Conservation (phyloP, 2,329 filamentous ascomycete species). For the Lasiodiplodia gonubiensis region DNA sequence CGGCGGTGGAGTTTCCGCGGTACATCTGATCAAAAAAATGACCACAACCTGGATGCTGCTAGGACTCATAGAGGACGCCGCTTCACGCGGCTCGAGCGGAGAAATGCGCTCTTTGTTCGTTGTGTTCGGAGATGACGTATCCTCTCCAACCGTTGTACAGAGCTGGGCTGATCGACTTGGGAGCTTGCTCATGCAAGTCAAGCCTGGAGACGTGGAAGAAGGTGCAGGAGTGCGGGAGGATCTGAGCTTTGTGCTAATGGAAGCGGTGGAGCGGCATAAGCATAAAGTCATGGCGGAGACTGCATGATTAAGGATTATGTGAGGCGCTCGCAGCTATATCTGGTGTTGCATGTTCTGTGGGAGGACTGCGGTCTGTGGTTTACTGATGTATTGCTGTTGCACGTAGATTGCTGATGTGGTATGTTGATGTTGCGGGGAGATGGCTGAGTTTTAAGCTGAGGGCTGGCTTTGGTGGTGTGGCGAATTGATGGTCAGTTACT, state of each 20-base stretch:
- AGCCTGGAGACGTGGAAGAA: background rate
- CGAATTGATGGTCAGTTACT: background rate
- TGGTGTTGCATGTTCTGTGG: background rate
- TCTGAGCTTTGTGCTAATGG: slow-evolving; percentile 3
- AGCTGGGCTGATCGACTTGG: background rate
- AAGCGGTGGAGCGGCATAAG: background rate
- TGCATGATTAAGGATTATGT: background rate
- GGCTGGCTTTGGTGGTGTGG: background rate
- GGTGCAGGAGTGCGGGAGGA: background rate
- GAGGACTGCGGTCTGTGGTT: background rate
- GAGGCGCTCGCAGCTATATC: background rate
- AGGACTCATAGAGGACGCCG: background rate
- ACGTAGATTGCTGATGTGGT: background rate
- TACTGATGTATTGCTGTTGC: background rate
- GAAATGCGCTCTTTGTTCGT: background rate
- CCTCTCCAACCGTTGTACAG: background rate
- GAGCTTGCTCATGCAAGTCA: background rate
- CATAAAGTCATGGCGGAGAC: background rate
- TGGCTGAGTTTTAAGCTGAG: background rate
- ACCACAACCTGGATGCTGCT: background rate
- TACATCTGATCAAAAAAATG: background rate
- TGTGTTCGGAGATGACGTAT: background rate
- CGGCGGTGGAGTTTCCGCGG: background rate
- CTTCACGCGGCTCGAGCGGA: background rate
- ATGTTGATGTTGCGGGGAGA: background rate